phyloP scores from a whole-genome alignment of 345 rosid genomes.

The Turritis glabra region DNA sequence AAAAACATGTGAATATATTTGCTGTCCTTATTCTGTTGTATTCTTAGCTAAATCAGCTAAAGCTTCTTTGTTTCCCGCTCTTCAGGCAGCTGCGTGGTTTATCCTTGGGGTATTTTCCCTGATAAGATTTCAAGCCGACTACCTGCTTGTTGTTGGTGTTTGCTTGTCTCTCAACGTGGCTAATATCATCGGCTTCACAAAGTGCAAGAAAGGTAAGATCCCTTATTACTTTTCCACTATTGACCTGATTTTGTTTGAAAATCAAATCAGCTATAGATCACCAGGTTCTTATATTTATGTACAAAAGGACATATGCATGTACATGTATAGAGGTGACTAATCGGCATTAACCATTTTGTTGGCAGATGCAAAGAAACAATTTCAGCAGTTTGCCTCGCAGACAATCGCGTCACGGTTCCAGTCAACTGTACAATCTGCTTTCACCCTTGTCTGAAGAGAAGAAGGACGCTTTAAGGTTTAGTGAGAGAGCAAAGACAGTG shows the following conservation, averaged over 20 bases:
- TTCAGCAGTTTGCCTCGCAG: slow-evolving; percentile 61
- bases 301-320: not conserved
- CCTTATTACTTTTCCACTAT: not conserved
- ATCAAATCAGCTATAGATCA: slow-evolving; percentile 9
- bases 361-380: slow-evolving; percentile 65
- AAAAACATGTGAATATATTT: not conserved
- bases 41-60: slow-evolving; percentile 14
- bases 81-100: slow-evolving; percentile 61
- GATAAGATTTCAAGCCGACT: slow-evolving; percentile 64
- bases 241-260: not conserved
- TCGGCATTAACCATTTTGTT: not conserved
- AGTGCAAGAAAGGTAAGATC: slow-evolving; percentile 63
- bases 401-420: slow-evolving; percentile 79
- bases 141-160: slow-evolving; percentile 67
- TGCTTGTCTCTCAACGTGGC: slow-evolving; percentile 63
- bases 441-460: slow-evolving; percentile 64
- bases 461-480: not conserved
- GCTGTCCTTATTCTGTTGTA: not conserved
- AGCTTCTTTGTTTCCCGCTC: not conserved
- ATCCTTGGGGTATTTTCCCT: slow-evolving; percentile 64
- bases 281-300: slow-evolving; percentile 9
- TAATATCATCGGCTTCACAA: slow-evolving; percentile 72
- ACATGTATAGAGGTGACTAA: not conserved
- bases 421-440: slow-evolving; percentile 87
- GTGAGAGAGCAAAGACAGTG: slow-evolving; percentile 27